Percentiles rank a stretch among this genome's conserved stretches.
Conservation (phyloP, 78 protist species). For the Capsaspora owczarzaki region DNA sequence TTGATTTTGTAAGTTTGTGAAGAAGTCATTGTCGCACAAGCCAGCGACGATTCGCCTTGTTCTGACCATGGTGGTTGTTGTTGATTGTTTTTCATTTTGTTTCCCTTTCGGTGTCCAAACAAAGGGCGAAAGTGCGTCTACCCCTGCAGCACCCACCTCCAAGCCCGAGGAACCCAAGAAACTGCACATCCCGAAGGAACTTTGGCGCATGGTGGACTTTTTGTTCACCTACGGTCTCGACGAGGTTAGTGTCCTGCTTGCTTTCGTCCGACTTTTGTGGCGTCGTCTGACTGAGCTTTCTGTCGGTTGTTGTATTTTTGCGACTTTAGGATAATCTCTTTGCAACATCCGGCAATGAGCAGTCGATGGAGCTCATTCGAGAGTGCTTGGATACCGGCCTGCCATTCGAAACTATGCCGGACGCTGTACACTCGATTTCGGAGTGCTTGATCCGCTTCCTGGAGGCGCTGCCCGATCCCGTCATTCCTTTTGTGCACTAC, state of each 20-base stretch:
- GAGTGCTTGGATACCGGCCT: conserved; percentile 51
- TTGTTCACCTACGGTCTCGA: conserved; percentile 39
- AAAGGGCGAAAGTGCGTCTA: neutral
- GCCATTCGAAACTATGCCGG: neutral
- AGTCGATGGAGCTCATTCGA: conserved; percentile 32
- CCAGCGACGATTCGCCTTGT: neutral
- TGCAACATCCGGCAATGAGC: conserved; percentile 26
- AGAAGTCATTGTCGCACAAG: no score
- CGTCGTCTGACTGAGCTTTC: no score
- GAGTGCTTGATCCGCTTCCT: conserved; percentile 53
- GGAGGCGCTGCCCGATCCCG: conserved; percentile 39
- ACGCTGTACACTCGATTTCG: conserved; percentile 47
- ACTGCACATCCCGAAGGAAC: conserved; percentile 64
- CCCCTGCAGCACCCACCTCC: neutral
- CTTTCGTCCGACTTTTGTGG: no score
- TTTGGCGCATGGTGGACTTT: conserved; percentile 68
- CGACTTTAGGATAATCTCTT: conserved; percentile 38
- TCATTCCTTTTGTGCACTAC: conserved; percentile 47
- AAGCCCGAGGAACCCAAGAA: conserved; percentile 9
- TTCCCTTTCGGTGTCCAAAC: conserved; percentile 16
- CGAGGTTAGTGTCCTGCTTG: neutral
- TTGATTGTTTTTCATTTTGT: conserved; percentile 6
- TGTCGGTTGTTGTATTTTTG: no score
- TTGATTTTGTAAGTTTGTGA: no score
- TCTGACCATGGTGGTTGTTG: conserved; percentile 15